Evolutionary conservation across 1,139 yeast species (phyloP), one percentile per base, ranked within the genome.

Genomic region (Hyphopichia pseudoburtonii): DNA sequence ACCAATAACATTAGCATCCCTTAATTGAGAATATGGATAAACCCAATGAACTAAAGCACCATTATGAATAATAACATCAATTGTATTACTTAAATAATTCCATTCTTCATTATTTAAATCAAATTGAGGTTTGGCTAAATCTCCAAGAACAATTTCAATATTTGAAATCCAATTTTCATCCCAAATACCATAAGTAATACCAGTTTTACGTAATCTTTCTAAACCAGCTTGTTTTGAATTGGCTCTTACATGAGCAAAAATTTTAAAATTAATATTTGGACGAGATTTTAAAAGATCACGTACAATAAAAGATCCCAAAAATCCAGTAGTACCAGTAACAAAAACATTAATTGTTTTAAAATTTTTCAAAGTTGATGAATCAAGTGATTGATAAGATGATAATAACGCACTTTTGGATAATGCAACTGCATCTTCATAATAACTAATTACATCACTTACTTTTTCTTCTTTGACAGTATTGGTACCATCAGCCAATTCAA

Each of bases 11-110:
- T 94, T 94, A 28, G 98, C 95, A 44, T 88, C 96, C 52, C 97
- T 80, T 50, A 94, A 72, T 51, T 86, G 87, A 36, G 85, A 68
- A 63, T 94, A 94, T 30, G 97, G 98, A 59, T 86, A 92, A 3
- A 90, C 96, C 99, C 99, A 94, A 62, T 94, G 98, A 30, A 94
- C 99, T 45, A 90, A 73, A 4, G 98, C 99, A 66, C 97, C 98
- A 54, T 94, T 94, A 62, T 94, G 99, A 44, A 94, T 78, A 36
- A 94, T 81, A 4, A 85, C 83, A 60, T 94, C 98, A 41, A 90
- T 70, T 1, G 70, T 63, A 11, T 75, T 62, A 4, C 80, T 64
- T 43, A 94, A 72, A 5, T 56, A 35, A 2, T 49, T 37, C 96
- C 96, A 92, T 28, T 67, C 66, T 1, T 52, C 54, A 21, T 73